Base-by-base conservation (phyloP, 1,284 basidiomycete species). In the Puccinia hordei region DNA sequence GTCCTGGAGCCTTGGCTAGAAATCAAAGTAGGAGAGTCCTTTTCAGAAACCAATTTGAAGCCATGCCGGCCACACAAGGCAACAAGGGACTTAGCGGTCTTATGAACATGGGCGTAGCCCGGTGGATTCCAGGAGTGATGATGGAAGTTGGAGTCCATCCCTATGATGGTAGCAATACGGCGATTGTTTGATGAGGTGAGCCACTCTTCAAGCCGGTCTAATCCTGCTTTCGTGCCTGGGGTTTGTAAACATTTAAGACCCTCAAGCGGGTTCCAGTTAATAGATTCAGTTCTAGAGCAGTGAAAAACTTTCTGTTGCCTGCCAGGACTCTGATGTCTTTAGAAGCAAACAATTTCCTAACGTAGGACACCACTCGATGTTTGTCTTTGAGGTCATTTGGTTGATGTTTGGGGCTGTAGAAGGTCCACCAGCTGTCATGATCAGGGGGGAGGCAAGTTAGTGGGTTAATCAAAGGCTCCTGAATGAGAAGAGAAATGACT, bases 341-440 rank as follows among this genome's bases (percentile, higher is more conserved):
- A 19, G 66, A 69, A 5, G 66, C 19, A n/a, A 69, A 4, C 15
- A 13, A 69, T 19, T 69, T 69, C 22, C 66, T 41, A 49, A 69
- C 44, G 38, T 69, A 69, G 12, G 44, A 5, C 19, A 41, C 35
- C 15, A 35, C 41, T 13, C 38, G 66, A n/a, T 41, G 66, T 44
- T 49, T 69, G 10, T 69, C 22, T 15, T 19, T 41, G 17, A 49
- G 13, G 66, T 44, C 44, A 10, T 6, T 69, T 41, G 66, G 35
- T 15, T 22, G 15, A 30, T 69, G 44, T 19, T 15, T 44, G 3
- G 66, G 35, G 66, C 44, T 69, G 17, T 6, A 63, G 17, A 69
- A 24, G 19, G 38, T 69, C 44, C 66, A 49, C 66, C 66, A 69
- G 6, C 15, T 9, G 3, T 44, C 44, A 24, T 69, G 66, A 10